A percentile compares a stretch with the other conserved stretches of the same genome.
phyloP scores from a whole-genome alignment of 1,139 yeast genomes.

The Scheffersomyces segobiensis region DNA sequence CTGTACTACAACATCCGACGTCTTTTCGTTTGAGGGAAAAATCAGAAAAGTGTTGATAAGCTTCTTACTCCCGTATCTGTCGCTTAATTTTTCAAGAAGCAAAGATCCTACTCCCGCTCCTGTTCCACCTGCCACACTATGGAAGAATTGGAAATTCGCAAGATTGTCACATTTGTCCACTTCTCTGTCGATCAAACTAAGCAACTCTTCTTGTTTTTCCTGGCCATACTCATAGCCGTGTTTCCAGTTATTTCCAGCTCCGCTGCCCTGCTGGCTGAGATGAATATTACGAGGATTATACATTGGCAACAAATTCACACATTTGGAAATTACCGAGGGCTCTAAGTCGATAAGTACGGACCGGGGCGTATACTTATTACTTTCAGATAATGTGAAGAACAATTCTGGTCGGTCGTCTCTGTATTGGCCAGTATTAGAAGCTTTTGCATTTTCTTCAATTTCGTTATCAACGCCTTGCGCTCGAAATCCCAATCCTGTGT shows the following conservation, averaged over 20 bases:
- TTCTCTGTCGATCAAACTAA: conserved; percentile 87
- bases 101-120: conserved; percentile 94
- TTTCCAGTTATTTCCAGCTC: conserved; percentile 97
- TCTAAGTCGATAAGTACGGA: conserved; percentile 84
- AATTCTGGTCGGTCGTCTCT: conserved; percentile 78
- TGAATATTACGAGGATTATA: conserved; percentile 85
- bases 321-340: conserved; percentile 81
- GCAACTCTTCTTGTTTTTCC: conserved; percentile 63
- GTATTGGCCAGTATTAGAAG: conserved; percentile 7
- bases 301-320: conserved; percentile 59
- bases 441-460: conserved; percentile 13
- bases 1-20: conserved; percentile 94
- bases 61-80: conserved; percentile 77
- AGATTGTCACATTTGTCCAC: conserved; percentile 88
- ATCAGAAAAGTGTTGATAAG: conserved; percentile 82
- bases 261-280: conserved; percentile 76
- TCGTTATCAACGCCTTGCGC: conserved; percentile 1
- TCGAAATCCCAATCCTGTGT: conserved; percentile 9
- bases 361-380: conserved; percentile 80
- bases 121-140: conserved; percentile 98
- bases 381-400: conserved; percentile 76
- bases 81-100: conserved; percentile 73
- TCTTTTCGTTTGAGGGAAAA: conserved; percentile 73
- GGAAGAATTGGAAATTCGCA: conserved; percentile 87
- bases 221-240: conserved; percentile 83